Base-by-base conservation (phyloP, 75 land plant genomes). In the Cupressus sempervirens region DNA sequence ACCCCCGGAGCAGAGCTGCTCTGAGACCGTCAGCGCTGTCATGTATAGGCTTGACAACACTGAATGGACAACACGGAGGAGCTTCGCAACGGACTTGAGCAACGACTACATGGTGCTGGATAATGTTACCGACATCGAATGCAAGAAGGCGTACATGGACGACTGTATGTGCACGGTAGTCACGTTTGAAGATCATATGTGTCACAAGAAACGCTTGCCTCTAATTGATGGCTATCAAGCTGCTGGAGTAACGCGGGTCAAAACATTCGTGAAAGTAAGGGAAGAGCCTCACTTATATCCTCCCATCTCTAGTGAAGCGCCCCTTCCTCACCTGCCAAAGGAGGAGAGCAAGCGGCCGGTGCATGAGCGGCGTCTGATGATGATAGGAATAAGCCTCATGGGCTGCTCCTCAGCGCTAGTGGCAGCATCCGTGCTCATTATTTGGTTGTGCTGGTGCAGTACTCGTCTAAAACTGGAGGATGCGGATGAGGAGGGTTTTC, bases 221-320 rank as follows among this genome's bases (percentile, higher is more conserved):
- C 23, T 88, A 34, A 83, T 70, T 1, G 87, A 87, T 80, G 91
- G 87, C 54, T 73, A 77, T 16, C 0, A 7, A 38, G 41, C 4
- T 2, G 30, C 29, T 26, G 9, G 10, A 5, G 7, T 6, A n/a
- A n/a, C n/a, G n/a, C n/a, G n/a, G n/a, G n/a, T n/a, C n/a, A 26
- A 26, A n/a, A 26, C n/a, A 0, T 67, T 23, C 26, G n/a, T 67
- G 30, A 67, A 67, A 67, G n/a, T 67, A 67, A 23, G 3, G 7
- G 35, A 3, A 23, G n/a, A 13, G 3, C 3, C 7, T 0, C 7
- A 5, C 2, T 9, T n/a, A n/a, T n/a, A n/a, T n/a, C n/a, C n/a
- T n/a, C n/a, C n/a, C n/a, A n/a, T n/a, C n/a, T n/a, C n/a, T n/a
- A n/a, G n/a, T n/a, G n/a, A n/a, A n/a, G n/a, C 32, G 3, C 74